Base-by-base conservation (phyloP, 2,329 filamentous ascomycete species). In the Cyphellophora attinorum region DNA sequence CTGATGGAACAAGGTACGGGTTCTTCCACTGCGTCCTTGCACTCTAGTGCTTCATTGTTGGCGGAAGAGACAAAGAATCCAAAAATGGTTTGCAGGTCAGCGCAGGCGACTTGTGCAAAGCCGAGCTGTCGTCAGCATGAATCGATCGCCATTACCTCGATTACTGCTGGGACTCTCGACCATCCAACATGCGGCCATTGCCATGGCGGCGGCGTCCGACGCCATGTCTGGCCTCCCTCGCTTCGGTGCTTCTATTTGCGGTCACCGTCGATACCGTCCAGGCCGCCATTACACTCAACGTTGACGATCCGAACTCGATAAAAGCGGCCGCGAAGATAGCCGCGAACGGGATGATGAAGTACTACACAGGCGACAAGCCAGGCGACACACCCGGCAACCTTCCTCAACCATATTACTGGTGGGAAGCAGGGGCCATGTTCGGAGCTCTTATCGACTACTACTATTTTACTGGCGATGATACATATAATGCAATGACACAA, bases 361-460 rank as follows among this genome's bases (percentile, higher is more conserved):
- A 68, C 42, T 75, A 75, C 45, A 49, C 47, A n/a, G 64, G 61
- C 16, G 64, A 67, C 34, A 49, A 59, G 18, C 59, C 65, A 6
- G 67, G 65, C 19, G 64, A 70, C 40, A 59, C 63, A 13, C 64
- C 68, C 2, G 69, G 68, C 25, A 65, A 68, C 40, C 41, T 74
- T 33, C 61, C 67, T 15, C 47, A 57, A 11, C 71, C 71, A 12
- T 70, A 71, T 46, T 72, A 69, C 53, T 74, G 68, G 69, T 86
- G 77, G 83, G 80, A 82, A 59, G 79, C 68, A 8, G 82, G 82
- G 34, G 81, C 81, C 37, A 76, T 88, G 65, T 74, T 73, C 50
- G 72, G 70, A 39, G 67, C 79, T 2, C 62, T 91, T 42, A 67
- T 93, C 34, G 82, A 91, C 50, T 91, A 91, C 56, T 93, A 83